Base-by-base conservation (phyloP, 2,329 filamentous ascomycete species). In the Elsinoe arachidis region DNA sequence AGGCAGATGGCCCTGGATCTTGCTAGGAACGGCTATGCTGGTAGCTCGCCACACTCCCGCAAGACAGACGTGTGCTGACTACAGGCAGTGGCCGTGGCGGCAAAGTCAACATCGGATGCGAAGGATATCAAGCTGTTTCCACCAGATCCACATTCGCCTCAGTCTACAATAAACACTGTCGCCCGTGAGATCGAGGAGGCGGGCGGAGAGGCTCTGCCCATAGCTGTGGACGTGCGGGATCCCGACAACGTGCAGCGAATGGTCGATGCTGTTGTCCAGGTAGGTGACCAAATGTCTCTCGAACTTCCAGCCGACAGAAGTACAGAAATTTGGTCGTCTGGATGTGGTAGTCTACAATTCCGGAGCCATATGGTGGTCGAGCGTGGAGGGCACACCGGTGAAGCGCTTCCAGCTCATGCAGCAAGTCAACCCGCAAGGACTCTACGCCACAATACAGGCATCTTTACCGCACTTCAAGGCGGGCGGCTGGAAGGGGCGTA, bases 361-460 rank as follows among this genome's bases (percentile, higher is more conserved):
- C 0, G 89, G 89, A 39, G 89, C 89, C 2, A 90, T 95, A 63
- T 93, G 86, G 85, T 92, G 88, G 88, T 80, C 85, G 0, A 80
- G 85, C 1, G 82, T 95, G 0, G 79, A 84, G 54, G 80, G 84
- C 47, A 92, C 88, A 68, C 79, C 76, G 1, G 73, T 77, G 70
- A 76, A 76, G 62, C 68, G 72, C 33, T 76, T 77, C 58, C 74
- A 75, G 61, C 70, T 86, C 62, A 88, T 91, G 84, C 86, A 90
- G 71, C 76, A 77, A 60, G 81, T 90, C 61, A 90, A 90, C 64
- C 78, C 81, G 0, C 84, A 89, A 64, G 90, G 89, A 0, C 74
- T 95, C 0, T 95, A 95, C 70, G 85, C 79, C 15, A 78, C 79
- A 2, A 67, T 93, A 5, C 86, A 90, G 64, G 83, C 84, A 4